A percentile compares a stretch with the other conserved stretches of the same genome.
Evolutionary conservation across 495 filamentous ascomycete species (phyloP).

Genomic region (Xylona heveae): DNA sequence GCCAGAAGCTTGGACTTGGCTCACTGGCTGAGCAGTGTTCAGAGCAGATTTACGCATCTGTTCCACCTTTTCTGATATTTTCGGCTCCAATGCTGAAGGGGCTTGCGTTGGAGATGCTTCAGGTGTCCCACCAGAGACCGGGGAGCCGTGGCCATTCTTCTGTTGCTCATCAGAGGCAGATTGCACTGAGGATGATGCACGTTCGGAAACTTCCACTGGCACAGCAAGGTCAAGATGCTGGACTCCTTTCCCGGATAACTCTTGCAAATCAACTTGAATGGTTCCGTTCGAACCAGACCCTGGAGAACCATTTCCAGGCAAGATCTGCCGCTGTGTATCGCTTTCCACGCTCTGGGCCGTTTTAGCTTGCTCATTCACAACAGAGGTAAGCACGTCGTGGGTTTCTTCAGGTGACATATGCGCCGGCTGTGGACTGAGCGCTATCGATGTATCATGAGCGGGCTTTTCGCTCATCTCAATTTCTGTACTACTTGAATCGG

Average conservation of each 20-base stretch:
- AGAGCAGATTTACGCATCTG: conserved; percentile 18
- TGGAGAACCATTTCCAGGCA: too few species aligned
- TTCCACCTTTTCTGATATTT: conserved; percentile 29
- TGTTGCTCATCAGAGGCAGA: conserved; percentile 3
- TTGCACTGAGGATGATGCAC: conserved; percentile 1
- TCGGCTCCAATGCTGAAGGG: too few species aligned
- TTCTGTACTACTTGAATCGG: conserved; percentile 20
- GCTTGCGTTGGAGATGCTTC: conserved; percentile 8
- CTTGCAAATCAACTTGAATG: too few species aligned
- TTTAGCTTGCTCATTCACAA: conserved; percentile 37
- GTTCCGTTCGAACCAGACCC: too few species aligned
- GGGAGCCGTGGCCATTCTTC: too few species aligned
- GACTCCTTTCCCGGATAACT: conserved; percentile 27
- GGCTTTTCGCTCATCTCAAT: conserved; percentile 24
- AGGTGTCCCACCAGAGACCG: too few species aligned
- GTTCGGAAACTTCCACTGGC: conserved; percentile 19
- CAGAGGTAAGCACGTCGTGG: conserved; percentile 45
- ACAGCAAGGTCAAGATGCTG: conserved; percentile 56
- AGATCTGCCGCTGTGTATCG: background rate
- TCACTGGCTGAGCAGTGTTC: conserved; percentile 1
- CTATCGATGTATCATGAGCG: conserved; percentile 14
- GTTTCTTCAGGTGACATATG: conserved; percentile 43
- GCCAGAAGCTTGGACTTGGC: conserved; percentile 15
- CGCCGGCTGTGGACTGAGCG: conserved; percentile 16
- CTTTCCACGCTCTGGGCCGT: background rate